Evolutionary conservation across 805 yeast genomes (phyloP).

Genomic region (Starmerella cellae): DNA sequence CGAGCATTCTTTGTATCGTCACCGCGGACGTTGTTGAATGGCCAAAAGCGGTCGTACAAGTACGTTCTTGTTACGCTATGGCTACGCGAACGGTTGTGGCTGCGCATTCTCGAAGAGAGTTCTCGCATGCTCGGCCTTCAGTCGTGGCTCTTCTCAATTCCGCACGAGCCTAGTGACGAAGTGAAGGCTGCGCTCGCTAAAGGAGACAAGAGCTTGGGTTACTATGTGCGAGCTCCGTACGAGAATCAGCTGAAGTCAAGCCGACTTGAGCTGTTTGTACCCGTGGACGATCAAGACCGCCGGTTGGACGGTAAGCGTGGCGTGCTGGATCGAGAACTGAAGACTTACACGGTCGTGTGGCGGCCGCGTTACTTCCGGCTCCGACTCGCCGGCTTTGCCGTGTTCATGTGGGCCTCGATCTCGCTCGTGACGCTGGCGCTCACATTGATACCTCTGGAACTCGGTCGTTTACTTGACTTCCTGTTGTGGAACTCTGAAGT

Average conservation of each 20-base stretch:
- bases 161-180: conserved; percentile 32
- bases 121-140: conserved; percentile 13
- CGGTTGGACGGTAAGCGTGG: conserved; percentile 34
- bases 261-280: conserved; percentile 56
- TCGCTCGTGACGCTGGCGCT: conserved; percentile 1
- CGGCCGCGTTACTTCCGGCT: conserved; percentile 64
- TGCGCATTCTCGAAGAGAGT: conserved; percentile 6
- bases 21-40: conserved; percentile 21
- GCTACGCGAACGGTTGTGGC: conserved; percentile 30
- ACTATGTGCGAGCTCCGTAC: conserved; percentile 66
- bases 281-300: conserved; percentile 57
- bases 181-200: conserved; percentile 32
- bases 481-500: neutral
- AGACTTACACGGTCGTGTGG: conserved; percentile 61
- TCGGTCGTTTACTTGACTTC: conserved; percentile 13
- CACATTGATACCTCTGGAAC: conserved; percentile 13
- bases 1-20: neutral
- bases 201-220: conserved; percentile 65
- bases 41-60: conserved; percentile 40
- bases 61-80: conserved; percentile 39
- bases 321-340: conserved; percentile 30
- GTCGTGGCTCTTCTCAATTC: conserved; percentile 31
- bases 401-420: conserved; percentile 32
- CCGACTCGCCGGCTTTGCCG: conserved; percentile 41
- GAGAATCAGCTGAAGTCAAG: conserved; percentile 53